Evolutionary conservation across 495 filamentous ascomycete species (phyloP), one percentile per base, ranked within the genome.

Genomic region (Trichocladium uniseriatum): DNA sequence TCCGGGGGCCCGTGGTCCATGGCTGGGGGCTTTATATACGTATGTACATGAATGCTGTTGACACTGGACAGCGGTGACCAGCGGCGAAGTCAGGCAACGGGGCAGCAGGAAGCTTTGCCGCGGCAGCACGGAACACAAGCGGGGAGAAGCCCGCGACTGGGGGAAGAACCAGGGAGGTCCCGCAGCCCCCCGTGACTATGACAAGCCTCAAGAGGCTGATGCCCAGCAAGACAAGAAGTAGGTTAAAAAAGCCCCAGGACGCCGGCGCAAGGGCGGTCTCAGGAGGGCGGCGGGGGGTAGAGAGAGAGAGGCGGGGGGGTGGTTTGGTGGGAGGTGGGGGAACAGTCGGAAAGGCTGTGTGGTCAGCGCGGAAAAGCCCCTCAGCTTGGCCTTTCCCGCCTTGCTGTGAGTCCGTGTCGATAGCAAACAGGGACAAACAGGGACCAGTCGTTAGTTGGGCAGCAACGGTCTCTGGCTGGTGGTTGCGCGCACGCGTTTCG

Each of bases 1-100:
- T 70, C 70, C 54, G 70, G 69, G 64, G 54, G 66, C 54, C 66
- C 67, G 63, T 59, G 61, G 61, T 76, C 72, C 72, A 76, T 76
- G 67, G 66, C 73, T 56, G 37, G 49, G 67, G 70, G 63, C 58
- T 64, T 66, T 68, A 69, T 67, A 65, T 56, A 58, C 63, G 53
- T 38, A 53, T 58, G 61, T 55, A 63, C 64, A 63, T 65, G 54
- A 58, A 60, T 49, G 56, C 54, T 63, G 54, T 64, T 63, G 62
- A 68, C 60, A 65, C 60, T 54, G 62, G 61, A 61, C 55, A 63
- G 64, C 56, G 60, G 57, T 61, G 49, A 45, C 53, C 43, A 42
- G 51, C 57, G 41, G 47, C 45, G 53, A 52, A 44, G 43, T 60
- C 56, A 60, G 40, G 51, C 57, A 52, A 55, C 45, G 54, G 51